Evolutionary conservation across 1,284 basidiomycete genomes (phyloP).

Genomic region (Cryptococcus wingfieldii): DNA sequence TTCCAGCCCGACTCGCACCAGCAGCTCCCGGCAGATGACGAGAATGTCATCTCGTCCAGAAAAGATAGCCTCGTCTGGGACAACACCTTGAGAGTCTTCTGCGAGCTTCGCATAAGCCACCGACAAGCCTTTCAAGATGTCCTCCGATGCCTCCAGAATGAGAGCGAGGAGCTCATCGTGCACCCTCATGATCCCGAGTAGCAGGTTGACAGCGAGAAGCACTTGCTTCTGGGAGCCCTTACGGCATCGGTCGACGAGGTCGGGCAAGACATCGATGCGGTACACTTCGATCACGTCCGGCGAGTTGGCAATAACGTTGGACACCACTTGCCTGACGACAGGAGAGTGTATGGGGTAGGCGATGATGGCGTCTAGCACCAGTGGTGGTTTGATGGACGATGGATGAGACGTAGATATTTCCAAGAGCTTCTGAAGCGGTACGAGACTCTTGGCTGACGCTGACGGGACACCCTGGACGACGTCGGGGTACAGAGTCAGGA

Average conservation of each 20-base stretch:
- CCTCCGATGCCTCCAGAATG: constrained; percentile 21
- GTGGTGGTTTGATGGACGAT: constrained; percentile 3
- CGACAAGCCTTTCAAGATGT: constrained; percentile 23
- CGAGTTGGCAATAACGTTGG: constrained; percentile 5
- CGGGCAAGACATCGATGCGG: constrained; percentile 19
- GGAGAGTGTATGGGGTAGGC: constrained; percentile 19
- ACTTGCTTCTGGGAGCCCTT: not conserved
- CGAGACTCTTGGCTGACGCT: constrained; percentile 3
- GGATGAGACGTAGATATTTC: constrained; percentile 9
- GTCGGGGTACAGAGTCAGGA: constrained; percentile 1
- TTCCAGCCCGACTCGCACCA: constrained; percentile 9
- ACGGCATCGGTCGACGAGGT: constrained; percentile 14
- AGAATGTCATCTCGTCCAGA: constrained; percentile 18
- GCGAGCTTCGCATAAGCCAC: constrained; percentile 18
- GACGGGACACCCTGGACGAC: not conserved
- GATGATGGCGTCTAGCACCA: constrained; percentile 21
- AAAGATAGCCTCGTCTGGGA: not conserved
- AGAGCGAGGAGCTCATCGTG: constrained; percentile 29
- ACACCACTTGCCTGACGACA: constrained; percentile 15
- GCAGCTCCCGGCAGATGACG: constrained; percentile 21
- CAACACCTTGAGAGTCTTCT: not conserved
- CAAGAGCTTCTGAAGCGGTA: constrained; percentile 11
- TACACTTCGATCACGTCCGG: constrained; percentile 11
- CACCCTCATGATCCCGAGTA: constrained; percentile 16
- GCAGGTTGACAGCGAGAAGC: constrained; percentile 2